Percentiles rank a stretch among this genome's conserved stretches.
Conservation (phyloP, 495 filamentous ascomycete species). For the Thozetella sp. region DNA sequence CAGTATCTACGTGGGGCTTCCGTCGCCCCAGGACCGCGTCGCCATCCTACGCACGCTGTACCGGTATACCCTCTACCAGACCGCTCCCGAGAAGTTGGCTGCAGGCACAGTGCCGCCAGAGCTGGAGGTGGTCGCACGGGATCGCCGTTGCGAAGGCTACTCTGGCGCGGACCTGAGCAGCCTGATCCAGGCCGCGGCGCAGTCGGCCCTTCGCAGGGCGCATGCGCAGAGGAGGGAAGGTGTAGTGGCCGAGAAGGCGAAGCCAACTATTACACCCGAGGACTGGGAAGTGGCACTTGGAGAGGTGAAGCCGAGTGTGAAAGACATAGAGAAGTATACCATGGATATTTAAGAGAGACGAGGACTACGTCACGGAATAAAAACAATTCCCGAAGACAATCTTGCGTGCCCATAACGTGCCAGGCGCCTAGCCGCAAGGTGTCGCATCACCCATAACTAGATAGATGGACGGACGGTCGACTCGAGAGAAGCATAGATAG, state of each 20-base stretch:
- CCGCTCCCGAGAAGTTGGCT: constrained; percentile 43
- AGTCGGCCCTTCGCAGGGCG: constrained; percentile 69
- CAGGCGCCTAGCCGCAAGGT: too few species aligned
- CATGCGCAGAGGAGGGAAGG: constrained; percentile 24
- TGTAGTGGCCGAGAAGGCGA: constrained; percentile 17
- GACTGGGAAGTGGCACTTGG: constrained; percentile 79
- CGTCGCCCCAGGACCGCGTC: constrained; percentile 74
- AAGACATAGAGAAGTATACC: constrained; percentile 42
- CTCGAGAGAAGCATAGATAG: too few species aligned
- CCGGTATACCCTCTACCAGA: constrained; percentile 58
- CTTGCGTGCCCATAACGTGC: too few species aligned
- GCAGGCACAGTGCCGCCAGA: constrained; percentile 15
- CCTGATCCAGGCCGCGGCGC: constrained; percentile 74
- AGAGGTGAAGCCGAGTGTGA: constrained; percentile 81
- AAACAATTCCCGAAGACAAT: too few species aligned
- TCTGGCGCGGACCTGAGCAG: constrained; percentile 88
- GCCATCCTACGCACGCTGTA: constrained; percentile 83
- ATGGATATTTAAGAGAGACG: neutral
- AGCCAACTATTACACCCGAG: constrained; percentile 57
- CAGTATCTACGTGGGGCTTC: constrained; percentile 87
- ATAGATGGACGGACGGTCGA: too few species aligned
- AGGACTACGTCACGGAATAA: too few species aligned
- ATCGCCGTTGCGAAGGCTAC: constrained; percentile 74
- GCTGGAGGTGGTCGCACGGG: constrained; percentile 63
- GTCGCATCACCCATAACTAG: too few species aligned